These are phyloP conservation scores for Phlebiopsis gigantea DNA, from an alignment of 768 basidiomycete species.

Conservation along the genomic window DNA sequence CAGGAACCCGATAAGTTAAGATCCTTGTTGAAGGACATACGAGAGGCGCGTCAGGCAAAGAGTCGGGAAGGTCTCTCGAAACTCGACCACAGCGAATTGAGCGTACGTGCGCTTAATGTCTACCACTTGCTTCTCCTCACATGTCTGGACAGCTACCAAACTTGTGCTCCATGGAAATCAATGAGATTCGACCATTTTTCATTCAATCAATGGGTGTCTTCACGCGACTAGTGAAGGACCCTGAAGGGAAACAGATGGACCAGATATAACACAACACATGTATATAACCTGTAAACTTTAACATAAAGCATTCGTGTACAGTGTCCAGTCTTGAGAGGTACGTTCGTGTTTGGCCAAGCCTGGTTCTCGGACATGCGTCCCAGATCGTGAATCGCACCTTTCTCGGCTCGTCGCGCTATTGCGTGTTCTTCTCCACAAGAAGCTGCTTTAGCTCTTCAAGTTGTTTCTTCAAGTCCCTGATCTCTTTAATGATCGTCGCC, in stretches of 20 bases:
- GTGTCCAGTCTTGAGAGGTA: not conserved
- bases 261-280: not conserved
- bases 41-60: slow-evolving; percentile 94
- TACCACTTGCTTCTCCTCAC: not conserved
- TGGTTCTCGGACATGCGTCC: too few species aligned
- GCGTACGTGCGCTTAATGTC: slow-evolving; percentile 40
- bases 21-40: slow-evolving; percentile 86
- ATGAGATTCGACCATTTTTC: slow-evolving; percentile 90
- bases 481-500: slow-evolving; percentile 58
- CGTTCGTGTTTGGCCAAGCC: too few species aligned
- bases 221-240: slow-evolving; percentile 42
- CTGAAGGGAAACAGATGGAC: slow-evolving; percentile 14
- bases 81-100: slow-evolving; percentile 77
- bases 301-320: not conserved
- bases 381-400: not conserved
- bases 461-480: slow-evolving; percentile 46
- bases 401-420: not conserved
- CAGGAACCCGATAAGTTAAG: slow-evolving; percentile 80
- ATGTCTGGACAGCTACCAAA: slow-evolving; percentile 60
- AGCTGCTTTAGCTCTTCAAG: slow-evolving; percentile 33
- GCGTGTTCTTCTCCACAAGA: slow-evolving; percentile 23
- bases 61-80: slow-evolving; percentile 78
- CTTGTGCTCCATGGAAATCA: slow-evolving; percentile 87
- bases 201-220: slow-evolving; percentile 74
- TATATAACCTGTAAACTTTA: not conserved